Conservation (phyloP, 164 flowering plant genomes). For the Umbilicus rupestris region DNA sequence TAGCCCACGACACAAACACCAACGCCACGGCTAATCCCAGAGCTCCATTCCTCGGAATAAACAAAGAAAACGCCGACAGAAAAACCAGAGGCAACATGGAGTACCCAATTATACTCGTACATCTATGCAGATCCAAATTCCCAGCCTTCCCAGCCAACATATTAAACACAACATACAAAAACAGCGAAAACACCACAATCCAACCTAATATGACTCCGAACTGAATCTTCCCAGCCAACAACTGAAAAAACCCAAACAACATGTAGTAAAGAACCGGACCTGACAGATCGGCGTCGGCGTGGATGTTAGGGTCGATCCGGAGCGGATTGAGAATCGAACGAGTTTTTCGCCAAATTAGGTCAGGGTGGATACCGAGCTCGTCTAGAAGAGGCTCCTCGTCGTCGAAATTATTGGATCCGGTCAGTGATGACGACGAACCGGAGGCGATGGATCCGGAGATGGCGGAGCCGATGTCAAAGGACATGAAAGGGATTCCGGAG, state of each 20-base stretch:
- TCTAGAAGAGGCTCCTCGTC: slow-evolving; percentile 84
- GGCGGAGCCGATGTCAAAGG: slow-evolving; percentile 53
- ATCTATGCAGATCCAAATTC: slow-evolving; percentile 62
- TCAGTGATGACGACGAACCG: slow-evolving; percentile 10
- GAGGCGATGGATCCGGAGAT: slow-evolving; percentile 31
- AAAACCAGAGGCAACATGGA: slow-evolving; percentile 79
- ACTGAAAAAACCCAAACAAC: slow-evolving; percentile 66
- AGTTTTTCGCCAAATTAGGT: slow-evolving; percentile 78
- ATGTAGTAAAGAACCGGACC: slow-evolving; percentile 71
- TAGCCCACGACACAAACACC: slow-evolving; percentile 66
- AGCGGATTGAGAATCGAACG: slow-evolving; percentile 58
- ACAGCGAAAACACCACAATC: slow-evolving; percentile 64
- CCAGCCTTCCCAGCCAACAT: slow-evolving; percentile 83
- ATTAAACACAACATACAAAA: slow-evolving; percentile 67
- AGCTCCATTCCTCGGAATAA: slow-evolving; percentile 51
- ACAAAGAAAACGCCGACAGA: slow-evolving; percentile 60
- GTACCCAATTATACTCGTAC: slow-evolving; percentile 73
- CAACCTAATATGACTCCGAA: slow-evolving; percentile 86
- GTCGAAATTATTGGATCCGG: slow-evolving; percentile 30
- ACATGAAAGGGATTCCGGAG: slow-evolving; percentile 58
- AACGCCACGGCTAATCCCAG: slow-evolving; percentile 35
- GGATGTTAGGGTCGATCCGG: slow-evolving; percentile 43
- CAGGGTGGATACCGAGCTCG: slow-evolving; percentile 84
- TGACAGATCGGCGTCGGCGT: slow-evolving; percentile 72
- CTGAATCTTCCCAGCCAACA: slow-evolving; percentile 83